Evolutionary conservation across 768 basidiomycete genomes (phyloP).

Genomic region (Phaeolepiota aurea): DNA sequence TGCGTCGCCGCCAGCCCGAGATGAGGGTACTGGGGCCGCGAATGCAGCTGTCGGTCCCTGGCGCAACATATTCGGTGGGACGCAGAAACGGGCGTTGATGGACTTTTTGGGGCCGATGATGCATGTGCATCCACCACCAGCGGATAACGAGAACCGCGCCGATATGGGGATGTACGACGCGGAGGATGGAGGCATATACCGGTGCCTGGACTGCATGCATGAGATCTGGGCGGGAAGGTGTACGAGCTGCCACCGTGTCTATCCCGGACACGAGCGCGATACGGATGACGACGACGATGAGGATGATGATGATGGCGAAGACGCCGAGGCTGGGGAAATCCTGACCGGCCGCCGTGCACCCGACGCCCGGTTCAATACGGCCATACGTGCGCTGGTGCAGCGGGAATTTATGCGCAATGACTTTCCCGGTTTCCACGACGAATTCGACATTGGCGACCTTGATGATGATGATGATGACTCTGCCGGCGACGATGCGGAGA

Average conservation of each 20-base stretch:
- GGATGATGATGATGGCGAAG: conserved; percentile 3
- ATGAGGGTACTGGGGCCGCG: conserved; percentile 13
- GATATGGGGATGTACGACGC: conserved; percentile 59
- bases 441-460: conserved; percentile 5
- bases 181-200: conserved; percentile 71
- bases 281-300: conserved; percentile 31
- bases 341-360: background rate
- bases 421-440: conserved; percentile 6
- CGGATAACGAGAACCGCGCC: conserved; percentile 19
- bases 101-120: conserved; percentile 6
- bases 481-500: conserved; percentile 2
- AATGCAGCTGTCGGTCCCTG: conserved; percentile 43
- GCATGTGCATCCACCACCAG: conserved; percentile 8
- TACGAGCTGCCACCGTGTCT: conserved; percentile 49
- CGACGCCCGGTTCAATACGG: background rate
- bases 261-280: conserved; percentile 41
- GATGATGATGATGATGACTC: conserved; percentile 6
- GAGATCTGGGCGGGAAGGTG: conserved; percentile 72
- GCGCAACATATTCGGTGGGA: conserved; percentile 49
- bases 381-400: background rate
- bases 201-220: conserved; percentile 70
- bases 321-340: background rate
- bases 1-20: conserved; percentile 14
- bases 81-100: conserved; percentile 8
- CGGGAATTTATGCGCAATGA: background rate